Percentiles rank a stretch among this genome's conserved stretches.
Evolutionary conservation across 2,329 filamentous ascomycete species (phyloP).

Genomic region (Penicillium sp.): DNA sequence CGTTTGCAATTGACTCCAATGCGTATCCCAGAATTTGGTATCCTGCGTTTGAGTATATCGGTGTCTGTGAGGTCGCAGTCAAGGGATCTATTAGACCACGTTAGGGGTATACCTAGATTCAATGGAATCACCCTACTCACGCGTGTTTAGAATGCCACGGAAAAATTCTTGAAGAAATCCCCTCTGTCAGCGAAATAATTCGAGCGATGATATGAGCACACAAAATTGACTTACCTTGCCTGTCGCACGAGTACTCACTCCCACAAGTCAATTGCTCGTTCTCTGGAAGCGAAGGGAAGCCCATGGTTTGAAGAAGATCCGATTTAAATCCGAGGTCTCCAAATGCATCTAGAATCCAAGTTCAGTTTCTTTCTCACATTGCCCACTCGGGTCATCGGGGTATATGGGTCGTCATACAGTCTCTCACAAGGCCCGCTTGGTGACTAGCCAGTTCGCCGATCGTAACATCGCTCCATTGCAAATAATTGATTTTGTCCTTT

Average conservation of each 20-base stretch:
- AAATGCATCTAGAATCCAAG: constrained; percentile 8
- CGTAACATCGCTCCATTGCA: constrained; percentile 29
- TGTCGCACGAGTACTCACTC: constrained; percentile 3
- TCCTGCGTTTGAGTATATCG: constrained; percentile 37
- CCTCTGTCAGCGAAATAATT: neutral
- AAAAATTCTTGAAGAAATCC: constrained; percentile 33
- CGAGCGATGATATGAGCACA: neutral
- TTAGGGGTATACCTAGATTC: neutral
- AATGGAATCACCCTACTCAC: neutral
- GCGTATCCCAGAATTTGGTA: constrained; percentile 39
- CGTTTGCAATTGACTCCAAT: constrained; percentile 40
- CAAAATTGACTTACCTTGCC: constrained; percentile 7
- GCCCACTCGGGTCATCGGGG: neutral
- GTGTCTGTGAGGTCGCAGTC: constrained; percentile 30
- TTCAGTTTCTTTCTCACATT: neutral
- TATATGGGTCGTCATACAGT: constrained; percentile 28
- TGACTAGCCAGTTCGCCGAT: constrained; percentile 40
- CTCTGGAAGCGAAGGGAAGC: constrained; percentile 12
- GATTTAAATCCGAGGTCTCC: constrained; percentile 11
- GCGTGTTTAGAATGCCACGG: constrained; percentile 29
- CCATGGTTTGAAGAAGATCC: constrained; percentile 1
- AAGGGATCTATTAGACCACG: constrained; percentile 21
- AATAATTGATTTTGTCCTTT: constrained; percentile 4
- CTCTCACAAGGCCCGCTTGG: constrained; percentile 36
- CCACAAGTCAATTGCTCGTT: constrained; percentile 15